Percentiles rank a stretch among this genome's conserved stretches.
phyloP scores from a whole-genome alignment of 2,329 filamentous ascomycete genomes.

The Orbilia oligospora region DNA sequence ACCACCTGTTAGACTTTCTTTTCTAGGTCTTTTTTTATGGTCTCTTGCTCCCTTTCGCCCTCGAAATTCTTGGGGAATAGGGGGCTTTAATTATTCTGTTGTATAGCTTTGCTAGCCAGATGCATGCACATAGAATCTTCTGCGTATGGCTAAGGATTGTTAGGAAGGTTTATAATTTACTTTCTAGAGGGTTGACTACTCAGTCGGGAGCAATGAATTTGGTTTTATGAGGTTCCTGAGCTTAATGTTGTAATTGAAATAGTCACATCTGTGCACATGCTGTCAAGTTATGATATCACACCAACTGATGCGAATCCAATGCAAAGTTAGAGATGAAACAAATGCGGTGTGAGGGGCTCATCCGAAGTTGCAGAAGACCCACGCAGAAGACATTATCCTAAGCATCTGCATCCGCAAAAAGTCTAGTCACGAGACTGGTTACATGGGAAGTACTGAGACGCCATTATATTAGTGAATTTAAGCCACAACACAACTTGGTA shows the following conservation, averaged over 20 bases:
- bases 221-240: not conserved
- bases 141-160: not conserved
- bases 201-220: not conserved
- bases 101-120: not conserved
- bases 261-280: too few species aligned
- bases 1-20: not conserved
- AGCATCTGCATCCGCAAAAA: too few species aligned
- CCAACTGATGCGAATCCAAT: too few species aligned
- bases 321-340: too few species aligned
- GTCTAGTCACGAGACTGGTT: too few species aligned
- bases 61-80: not conserved
- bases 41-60: not conserved
- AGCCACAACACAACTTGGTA: not conserved
- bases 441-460: not conserved
- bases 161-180: not conserved
- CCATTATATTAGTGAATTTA: not conserved
- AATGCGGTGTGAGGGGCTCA: too few species aligned
- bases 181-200: not conserved
- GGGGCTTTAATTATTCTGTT: constrained; percentile 11
- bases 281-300: not conserved
- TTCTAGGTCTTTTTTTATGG: not conserved
- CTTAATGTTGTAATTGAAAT: not conserved
- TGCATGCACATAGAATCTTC: not conserved
- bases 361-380: too few species aligned
- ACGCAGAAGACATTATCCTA: too few species aligned